phyloP scores from a whole-genome alignment of 352 stramenopile genomes.

The Thalassiosira mediterranea region DNA sequence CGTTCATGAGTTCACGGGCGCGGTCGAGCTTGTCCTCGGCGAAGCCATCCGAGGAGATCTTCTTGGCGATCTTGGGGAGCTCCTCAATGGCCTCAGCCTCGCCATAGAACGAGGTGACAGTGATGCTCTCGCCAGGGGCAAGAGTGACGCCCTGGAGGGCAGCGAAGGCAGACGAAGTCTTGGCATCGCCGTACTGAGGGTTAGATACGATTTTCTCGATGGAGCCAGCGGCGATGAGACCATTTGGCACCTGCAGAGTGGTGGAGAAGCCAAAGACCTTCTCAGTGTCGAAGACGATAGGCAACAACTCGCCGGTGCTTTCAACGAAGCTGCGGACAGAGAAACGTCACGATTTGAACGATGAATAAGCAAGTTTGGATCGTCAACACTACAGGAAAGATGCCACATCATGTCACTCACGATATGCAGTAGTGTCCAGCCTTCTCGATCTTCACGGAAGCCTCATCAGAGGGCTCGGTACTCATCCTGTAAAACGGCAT shows the following conservation, averaged over 20 bases:
- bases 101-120: constrained; percentile 83
- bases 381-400: too few relatives aligned
- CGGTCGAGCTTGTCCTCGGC: constrained; percentile 70
- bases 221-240: constrained; percentile 51
- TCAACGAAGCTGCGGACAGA: constrained; percentile 79
- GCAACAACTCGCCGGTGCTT: constrained; percentile 62
- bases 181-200: constrained; percentile 73
- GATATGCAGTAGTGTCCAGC: constrained; percentile 85
- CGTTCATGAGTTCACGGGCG: constrained; percentile 74
- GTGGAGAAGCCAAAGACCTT: constrained; percentile 84
- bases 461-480: constrained; percentile 77
- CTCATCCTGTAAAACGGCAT: constrained; percentile 85
- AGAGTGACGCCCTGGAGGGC: constrained; percentile 67
- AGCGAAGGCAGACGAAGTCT: constrained; percentile 85
- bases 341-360: too few relatives aligned
- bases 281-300: constrained; percentile 85
- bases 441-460: constrained; percentile 72
- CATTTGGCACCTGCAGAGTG: constrained; percentile 55
- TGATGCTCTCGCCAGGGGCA: constrained; percentile 73
- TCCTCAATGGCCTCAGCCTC: constrained; percentile 67
- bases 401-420: too few relatives aligned
- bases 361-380: too few relatives aligned
- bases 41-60: constrained; percentile 70
- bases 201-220: constrained; percentile 65
- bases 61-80: constrained; percentile 62